These are phyloP conservation scores for Cercospora zeae-maydis DNA, from an alignment of 2,329 filamentous ascomycete species.

Conservation along the genomic window DNA sequence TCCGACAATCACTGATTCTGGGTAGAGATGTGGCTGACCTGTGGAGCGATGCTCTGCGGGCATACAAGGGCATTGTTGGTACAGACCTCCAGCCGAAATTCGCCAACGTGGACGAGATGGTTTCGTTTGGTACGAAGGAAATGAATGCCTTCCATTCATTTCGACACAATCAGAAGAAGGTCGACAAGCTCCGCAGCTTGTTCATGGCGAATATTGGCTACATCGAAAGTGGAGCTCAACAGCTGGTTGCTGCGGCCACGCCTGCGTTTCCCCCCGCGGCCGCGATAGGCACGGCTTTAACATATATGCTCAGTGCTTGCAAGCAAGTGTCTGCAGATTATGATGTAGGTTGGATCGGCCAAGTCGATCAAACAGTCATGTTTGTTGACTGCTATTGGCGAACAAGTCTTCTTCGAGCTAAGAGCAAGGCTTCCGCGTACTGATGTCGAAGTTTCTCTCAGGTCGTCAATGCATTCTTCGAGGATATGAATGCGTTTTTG, in stretches of 20 bases:
- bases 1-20: background rate
- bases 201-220: conserved; percentile 10
- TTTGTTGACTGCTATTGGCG: background rate
- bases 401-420: background rate
- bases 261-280: conserved; percentile 9
- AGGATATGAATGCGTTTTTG: conserved; percentile 10
- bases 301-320: conserved; percentile 11
- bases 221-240: conserved; percentile 7
- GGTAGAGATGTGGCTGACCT: conserved; percentile 7
- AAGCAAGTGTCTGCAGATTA: conserved; percentile 10
- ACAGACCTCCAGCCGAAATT: conserved; percentile 8
- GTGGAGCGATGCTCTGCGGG: conserved; percentile 9
- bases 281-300: conserved; percentile 5
- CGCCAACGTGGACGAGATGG: conserved; percentile 5
- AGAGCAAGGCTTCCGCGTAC: background rate
- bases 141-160: conserved; percentile 8
- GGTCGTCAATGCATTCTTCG: conserved; percentile 9
- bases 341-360: background rate
- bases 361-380: background rate
- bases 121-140: conserved; percentile 2
- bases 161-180: conserved; percentile 10
- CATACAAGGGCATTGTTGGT: conserved; percentile 11
- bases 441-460: background rate
- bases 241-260: conserved; percentile 7
- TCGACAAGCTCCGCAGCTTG: conserved; percentile 8